A percentile compares a stretch with the other conserved stretches of the same genome.
phyloP scores from a whole-genome alignment of 2,329 filamentous ascomycete genomes.

The Colletotrichum lupini region DNA sequence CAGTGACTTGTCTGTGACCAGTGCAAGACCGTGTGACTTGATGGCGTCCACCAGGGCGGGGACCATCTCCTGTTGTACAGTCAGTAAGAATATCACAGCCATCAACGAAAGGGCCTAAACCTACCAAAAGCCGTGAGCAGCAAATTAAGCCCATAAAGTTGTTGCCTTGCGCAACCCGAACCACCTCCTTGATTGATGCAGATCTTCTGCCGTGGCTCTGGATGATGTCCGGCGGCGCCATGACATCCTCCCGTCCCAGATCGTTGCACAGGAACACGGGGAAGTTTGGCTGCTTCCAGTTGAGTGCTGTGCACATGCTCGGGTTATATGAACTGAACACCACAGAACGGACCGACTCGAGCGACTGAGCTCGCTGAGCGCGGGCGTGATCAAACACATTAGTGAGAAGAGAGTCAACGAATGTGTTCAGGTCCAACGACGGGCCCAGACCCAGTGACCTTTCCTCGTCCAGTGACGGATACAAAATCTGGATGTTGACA shows the following conservation, averaged over 20 bases:
- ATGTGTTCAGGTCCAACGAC: slow-evolving; percentile 84
- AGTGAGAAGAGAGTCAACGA: slow-evolving; percentile 84
- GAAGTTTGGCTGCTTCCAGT: slow-evolving; percentile 99
- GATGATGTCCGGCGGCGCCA: slow-evolving; percentile 49
- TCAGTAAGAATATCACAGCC: slow-evolving; percentile 25
- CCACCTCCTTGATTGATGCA: slow-evolving; percentile 93
- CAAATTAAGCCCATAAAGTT: slow-evolving; percentile 99
- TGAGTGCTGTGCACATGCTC: slow-evolving; percentile 90
- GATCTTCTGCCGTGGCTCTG: slow-evolving; percentile 75
- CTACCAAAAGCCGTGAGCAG: slow-evolving; percentile 84
- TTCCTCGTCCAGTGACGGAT: slow-evolving; percentile 82
- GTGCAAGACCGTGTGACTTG: slow-evolving; percentile 91
- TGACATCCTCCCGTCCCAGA: slow-evolving; percentile 72
- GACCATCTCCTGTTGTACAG: slow-evolving; percentile 80
- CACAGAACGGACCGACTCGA: slow-evolving; percentile 83
- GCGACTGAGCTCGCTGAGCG: slow-evolving; percentile 69
- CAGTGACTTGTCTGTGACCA: slow-evolving; percentile 87
- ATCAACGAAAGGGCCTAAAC: slow-evolving; percentile 45
- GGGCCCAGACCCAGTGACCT: slow-evolving; percentile 75
- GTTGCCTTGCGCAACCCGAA: slow-evolving; percentile 91
- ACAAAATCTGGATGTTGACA: slow-evolving; percentile 91
- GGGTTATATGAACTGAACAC: slow-evolving; percentile 96
- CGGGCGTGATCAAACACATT: slow-evolving; percentile 94
- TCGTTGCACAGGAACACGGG: slow-evolving; percentile 97
- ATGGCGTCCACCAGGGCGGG: slow-evolving; percentile 92